Evolutionary conservation across 2,329 filamentous ascomycete genomes (phyloP), one percentile per base, ranked within the genome.

Genomic region (Ceratocystis eucalypticola): DNA sequence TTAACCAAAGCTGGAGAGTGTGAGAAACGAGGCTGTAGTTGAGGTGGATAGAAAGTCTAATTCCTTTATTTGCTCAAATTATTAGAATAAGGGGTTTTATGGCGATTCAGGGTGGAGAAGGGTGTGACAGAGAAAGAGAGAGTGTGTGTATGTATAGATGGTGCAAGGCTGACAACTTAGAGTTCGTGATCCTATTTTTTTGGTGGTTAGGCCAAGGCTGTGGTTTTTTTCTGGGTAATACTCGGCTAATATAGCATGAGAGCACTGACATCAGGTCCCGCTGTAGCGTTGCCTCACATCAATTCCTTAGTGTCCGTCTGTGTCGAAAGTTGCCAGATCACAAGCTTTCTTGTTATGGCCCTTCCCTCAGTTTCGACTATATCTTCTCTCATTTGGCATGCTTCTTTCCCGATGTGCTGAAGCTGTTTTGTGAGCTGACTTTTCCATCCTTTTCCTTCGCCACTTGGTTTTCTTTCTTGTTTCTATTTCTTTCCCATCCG

Each of bases 291-390:
- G 53, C 25, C 53, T 15, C 22, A 15, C 28, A 57, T 12, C 17
- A 25, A 30, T 30, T 30, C 22, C 20, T 30, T 28, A 20, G 3
- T 55, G 50, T 25, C 50, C 25, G n/a, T 4, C 45, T 50, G 62
- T 33, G 37, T 64, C 62, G 45, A 64, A 64, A 64, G 62, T 64
- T 64, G 62, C 62, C 62, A 64, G 62, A 64, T 64, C 62, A 64
- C 62, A 53, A 53, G 62, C 62, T 63, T n/a, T 50, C 45, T 50
- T 50, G 22, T 63, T 28, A 50, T 50, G 37, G 37, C 37, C 33
- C 22, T 45, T 33, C 15, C 15, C 7, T 33, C 17, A 25, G 6
- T 15, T 63, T 28, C 17, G 28, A 15, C 22, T 53, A 53, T 15
- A 41, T 53, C 6, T 50, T n/a, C 10, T 41, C 17, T n/a, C 20